Conservation (phyloP, 345 rosid genomes). For the Reutealis trisperma region DNA sequence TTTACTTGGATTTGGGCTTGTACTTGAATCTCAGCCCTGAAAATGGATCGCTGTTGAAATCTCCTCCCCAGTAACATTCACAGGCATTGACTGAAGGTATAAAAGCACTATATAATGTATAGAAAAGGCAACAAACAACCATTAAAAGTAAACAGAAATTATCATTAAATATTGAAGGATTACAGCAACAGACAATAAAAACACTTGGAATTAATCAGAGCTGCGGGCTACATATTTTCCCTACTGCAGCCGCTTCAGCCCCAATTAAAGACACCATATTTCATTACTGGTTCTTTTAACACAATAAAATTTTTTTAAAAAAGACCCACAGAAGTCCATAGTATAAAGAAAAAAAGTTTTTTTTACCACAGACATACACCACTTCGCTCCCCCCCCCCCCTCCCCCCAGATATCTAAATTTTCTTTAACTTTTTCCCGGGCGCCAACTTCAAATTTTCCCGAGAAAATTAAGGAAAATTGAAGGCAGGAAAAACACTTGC, state of each 20-base stretch:
- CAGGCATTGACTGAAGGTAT: too few species aligned
- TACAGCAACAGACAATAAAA: background rate
- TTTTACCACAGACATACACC: background rate
- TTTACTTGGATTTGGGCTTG: too few species aligned
- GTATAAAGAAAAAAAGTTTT: background rate
- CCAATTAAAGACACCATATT: background rate
- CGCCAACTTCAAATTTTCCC: conserved; percentile 16
- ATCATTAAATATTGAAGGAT: too few species aligned
- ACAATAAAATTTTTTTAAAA: background rate
- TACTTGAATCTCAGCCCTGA: too few species aligned
- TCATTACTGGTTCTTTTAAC: background rate
- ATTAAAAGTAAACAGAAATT: too few species aligned
- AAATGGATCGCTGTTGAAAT: too few species aligned
- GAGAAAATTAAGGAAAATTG: conserved; percentile 23
- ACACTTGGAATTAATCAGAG: conserved; percentile 28
- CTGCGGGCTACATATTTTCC: conserved; percentile 70
- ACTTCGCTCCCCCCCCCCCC: background rate
- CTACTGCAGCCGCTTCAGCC: conserved; percentile 72
- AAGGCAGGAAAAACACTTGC: background rate
- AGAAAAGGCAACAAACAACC: too few species aligned
- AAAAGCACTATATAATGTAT: too few species aligned
- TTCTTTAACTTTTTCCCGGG: background rate
- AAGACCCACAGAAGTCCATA: background rate
- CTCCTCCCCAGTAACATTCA: too few species aligned
- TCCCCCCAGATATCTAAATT: background rate